Evolutionary conservation across 345 rosid genomes (phyloP).

Genomic region (Eucalyptus victrix): DNA sequence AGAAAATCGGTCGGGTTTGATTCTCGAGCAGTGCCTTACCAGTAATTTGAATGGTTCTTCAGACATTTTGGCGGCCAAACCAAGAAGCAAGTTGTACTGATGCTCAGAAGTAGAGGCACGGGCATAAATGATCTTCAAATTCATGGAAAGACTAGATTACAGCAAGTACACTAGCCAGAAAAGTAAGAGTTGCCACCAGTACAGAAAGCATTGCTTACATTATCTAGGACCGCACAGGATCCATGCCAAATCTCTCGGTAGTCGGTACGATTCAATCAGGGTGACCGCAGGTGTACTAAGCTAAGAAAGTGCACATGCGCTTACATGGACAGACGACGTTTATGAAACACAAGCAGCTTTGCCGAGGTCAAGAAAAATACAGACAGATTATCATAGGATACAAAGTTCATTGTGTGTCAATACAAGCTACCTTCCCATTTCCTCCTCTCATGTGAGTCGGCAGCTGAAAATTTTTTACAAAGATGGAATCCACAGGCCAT

Average conservation of each 20-base stretch:
- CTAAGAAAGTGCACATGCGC: background rate
- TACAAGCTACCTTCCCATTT: background rate
- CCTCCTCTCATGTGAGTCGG: background rate
- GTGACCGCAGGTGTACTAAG: background rate
- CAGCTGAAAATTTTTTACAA: too few species aligned
- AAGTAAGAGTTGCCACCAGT: background rate
- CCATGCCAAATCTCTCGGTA: background rate
- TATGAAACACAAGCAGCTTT: background rate
- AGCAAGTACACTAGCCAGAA: background rate
- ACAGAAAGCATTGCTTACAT: background rate
- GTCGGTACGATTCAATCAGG: background rate
- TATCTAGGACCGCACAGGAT: background rate
- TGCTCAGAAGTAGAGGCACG: background rate
- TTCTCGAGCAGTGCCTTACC: fast-evolving
- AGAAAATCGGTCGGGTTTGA: background rate
- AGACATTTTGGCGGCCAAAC: background rate
- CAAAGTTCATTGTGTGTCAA: background rate
- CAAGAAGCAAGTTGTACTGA: background rate
- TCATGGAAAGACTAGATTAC: background rate
- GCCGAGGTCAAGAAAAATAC: background rate
- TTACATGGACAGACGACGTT: background rate
- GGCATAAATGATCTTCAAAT: background rate
- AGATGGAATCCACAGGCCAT: background rate
- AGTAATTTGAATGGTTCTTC: background rate
- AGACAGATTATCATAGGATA: background rate